phyloP scores from a whole-genome alignment of 306 rosid species.

The Corylus heterophylla region DNA sequence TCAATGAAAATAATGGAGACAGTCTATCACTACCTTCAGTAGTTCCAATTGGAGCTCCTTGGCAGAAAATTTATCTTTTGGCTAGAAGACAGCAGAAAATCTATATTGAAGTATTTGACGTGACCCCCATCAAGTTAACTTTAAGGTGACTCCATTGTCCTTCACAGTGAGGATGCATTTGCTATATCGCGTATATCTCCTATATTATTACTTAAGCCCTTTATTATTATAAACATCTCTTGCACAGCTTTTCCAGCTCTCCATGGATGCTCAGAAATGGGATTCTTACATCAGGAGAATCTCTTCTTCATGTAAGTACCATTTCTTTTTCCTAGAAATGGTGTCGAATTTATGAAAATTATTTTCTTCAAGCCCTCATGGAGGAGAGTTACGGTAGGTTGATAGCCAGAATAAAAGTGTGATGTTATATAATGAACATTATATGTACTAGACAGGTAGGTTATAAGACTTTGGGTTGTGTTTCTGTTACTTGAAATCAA shows the following conservation, averaged over 20 bases:
- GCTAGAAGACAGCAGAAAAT: conserved; percentile 91
- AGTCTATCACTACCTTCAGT: conserved; percentile 56
- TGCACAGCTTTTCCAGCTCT: conserved; percentile 86
- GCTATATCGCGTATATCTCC: conserved; percentile 12
- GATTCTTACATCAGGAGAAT: conserved; percentile 70
- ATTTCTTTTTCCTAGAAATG: neutral
- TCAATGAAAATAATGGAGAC: conserved; percentile 37
- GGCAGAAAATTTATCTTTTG: conserved; percentile 88
- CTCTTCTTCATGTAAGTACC: conserved; percentile 74
- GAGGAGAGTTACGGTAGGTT: neutral
- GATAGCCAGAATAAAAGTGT: neutral
- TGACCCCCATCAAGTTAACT: conserved; percentile 79
- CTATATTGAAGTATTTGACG: conserved; percentile 78
- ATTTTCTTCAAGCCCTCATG: neutral
- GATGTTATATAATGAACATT: neutral
- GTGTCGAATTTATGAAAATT: neutral
- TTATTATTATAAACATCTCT: conserved; percentile 29
- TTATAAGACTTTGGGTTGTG: neutral
- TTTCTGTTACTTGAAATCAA: neutral
- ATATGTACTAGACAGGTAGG: neutral
- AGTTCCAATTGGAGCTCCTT: conserved; percentile 94
- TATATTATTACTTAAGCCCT: conserved; percentile 14
- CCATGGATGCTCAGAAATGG: conserved; percentile 85
- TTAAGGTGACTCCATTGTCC: conserved; percentile 54
- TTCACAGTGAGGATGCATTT: conserved; percentile 14